phyloP scores from a whole-genome alignment of 306 rosid genomes.

The Dalbergia cultrata region DNA sequence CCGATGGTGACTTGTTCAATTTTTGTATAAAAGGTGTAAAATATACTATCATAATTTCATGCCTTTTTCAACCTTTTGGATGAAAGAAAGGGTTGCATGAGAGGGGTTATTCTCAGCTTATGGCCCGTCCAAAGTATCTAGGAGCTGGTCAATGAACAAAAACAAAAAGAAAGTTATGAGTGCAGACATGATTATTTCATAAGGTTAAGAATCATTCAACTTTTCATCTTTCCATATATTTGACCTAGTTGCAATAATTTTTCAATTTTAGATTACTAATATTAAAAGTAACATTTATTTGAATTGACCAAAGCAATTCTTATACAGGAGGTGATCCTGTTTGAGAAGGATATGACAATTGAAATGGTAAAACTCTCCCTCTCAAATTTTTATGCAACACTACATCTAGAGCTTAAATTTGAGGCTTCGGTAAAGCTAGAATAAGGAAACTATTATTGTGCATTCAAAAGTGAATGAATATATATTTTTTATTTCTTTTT shows the following conservation, averaged over 20 bases:
- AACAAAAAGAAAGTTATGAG: neutral
- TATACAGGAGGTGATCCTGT: too few species aligned
- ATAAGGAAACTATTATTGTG: too few species aligned
- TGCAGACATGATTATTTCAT: constrained; percentile 9
- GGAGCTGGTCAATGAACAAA: neutral
- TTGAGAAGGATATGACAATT: too few species aligned
- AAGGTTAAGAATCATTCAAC: constrained; percentile 1
- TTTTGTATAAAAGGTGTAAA: neutral
- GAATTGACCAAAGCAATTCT: too few species aligned
- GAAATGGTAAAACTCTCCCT: too few species aligned
- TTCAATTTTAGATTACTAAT: neutral
- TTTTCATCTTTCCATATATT: neutral
- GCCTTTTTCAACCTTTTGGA: constrained; percentile 17
- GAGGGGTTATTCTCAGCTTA: constrained; percentile 23
- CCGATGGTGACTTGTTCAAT: neutral
- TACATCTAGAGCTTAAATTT: too few species aligned
- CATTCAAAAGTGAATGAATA: neutral
- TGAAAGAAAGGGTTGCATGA: constrained; percentile 9
- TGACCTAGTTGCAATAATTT: neutral
- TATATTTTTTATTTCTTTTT: too few species aligned
- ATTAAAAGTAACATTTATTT: too few species aligned
- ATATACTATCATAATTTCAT: constrained; percentile 6
- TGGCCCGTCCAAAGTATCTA: neutral
- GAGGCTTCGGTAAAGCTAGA: too few species aligned
- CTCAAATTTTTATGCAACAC: too few species aligned